phyloP scores from a whole-genome alignment of 1,139 yeast genomes.

The Groenewaldozyma auringiensis region DNA sequence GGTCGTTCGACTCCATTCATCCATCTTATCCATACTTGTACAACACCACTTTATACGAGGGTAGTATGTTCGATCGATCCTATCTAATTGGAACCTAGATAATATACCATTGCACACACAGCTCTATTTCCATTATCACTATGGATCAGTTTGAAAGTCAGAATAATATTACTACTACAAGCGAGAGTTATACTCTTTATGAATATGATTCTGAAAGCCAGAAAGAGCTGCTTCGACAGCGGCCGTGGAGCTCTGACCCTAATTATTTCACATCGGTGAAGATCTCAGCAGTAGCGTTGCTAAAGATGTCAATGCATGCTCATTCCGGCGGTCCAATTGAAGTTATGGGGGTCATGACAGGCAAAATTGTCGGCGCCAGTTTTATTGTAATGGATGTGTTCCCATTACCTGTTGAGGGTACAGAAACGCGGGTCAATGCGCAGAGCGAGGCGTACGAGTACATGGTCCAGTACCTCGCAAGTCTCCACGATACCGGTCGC shows the following conservation, averaged over 20 bases:
- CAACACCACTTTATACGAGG: no score
- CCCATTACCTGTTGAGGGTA: slow-evolving; percentile 88
- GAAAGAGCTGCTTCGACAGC: slow-evolving; percentile 21
- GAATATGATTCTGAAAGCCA: slow-evolving; percentile 27
- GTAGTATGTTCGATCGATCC: no score
- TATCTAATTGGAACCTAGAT: no score
- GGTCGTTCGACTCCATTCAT: slow-evolving; percentile 3
- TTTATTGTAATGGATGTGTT: slow-evolving; percentile 77
- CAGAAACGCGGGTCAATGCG: slow-evolving; percentile 93
- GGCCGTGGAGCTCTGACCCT: slow-evolving; percentile 45
- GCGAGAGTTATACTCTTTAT: slow-evolving; percentile 23
- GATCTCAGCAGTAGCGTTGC: slow-evolving; percentile 66
- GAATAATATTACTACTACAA: slow-evolving; percentile 18
- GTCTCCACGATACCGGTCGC: slow-evolving; percentile 47
- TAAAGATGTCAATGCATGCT: slow-evolving; percentile 79
- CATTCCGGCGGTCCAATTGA: slow-evolving; percentile 83
- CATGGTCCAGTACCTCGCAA: slow-evolving; percentile 76
- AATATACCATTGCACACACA: no score
- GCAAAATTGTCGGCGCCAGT: slow-evolving; percentile 51
- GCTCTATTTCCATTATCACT: not conserved
- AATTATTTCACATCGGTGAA: slow-evolving; percentile 59
- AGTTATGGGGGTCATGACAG: slow-evolving; percentile 92
- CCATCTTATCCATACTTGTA: slow-evolving; percentile 18
- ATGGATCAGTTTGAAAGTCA: slow-evolving; percentile 32
- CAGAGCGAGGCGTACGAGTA: slow-evolving; percentile 90